Evolutionary conservation across 306 rosid species (phyloP), one percentile per base, ranked within the genome.

Genomic region (Dicorynia guianensis): DNA sequence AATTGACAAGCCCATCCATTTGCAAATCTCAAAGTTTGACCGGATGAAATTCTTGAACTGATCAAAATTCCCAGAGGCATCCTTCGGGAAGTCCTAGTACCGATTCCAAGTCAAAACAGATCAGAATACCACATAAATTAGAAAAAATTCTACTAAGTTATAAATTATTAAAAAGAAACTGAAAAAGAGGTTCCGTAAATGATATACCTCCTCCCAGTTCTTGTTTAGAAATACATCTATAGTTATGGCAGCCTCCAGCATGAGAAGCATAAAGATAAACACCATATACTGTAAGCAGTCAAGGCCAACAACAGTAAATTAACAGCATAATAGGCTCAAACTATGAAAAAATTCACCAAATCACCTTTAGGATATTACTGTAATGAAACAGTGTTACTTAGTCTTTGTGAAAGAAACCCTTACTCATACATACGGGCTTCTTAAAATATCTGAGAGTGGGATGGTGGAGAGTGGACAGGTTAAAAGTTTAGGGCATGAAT

Each of bases 71-170:
- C 96, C 93, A 0, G 86, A 78, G 48, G 93, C 93, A 68, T 93
- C 97, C 66, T 55, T 59, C 38, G 96, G 93, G 81, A 93, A 93
- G 89, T 89, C 98, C 96, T 89, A 87, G 64, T 60, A 52, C 55
- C 78, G 17, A 46, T 60, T 50, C 9, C 35, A 79, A 49, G 73
- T 63, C 66, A 66, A 63, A 80, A 76, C 14, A 25, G 54, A 39
- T 80, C 66, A 84, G 63, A 76, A 15, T n/a, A 43, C 63, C 12
- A 12, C 35, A 78, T 36, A 57, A 48, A 62, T 19, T 42, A 50
- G 69, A 12, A 18, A 35, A 39, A 60, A 35, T 15, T 3, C 43
- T 39, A 64, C 42, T 10, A 25, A 54, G 55, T 13, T 36, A 59
- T 25, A 82, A 35, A 7, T 12, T 43, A 59, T 56, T 40, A 34